These are phyloP conservation scores for Colletotrichum spaethianum DNA, from an alignment of 2,329 filamentous ascomycete genomes.

Conservation along the genomic window DNA sequence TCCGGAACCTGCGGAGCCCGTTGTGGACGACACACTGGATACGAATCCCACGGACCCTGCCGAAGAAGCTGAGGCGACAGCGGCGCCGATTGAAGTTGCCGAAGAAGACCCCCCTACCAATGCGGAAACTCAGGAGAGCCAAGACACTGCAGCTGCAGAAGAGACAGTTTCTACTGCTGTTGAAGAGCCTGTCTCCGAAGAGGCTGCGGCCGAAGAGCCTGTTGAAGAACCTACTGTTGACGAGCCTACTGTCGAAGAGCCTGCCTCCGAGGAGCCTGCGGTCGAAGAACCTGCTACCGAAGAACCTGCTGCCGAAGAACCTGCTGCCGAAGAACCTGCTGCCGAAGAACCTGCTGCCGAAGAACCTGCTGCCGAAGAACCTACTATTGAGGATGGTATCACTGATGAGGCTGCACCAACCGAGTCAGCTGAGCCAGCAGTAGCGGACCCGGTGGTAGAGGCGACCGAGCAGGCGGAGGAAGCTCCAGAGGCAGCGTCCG, in stretches of 20 bases:
- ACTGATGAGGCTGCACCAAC: neutral
- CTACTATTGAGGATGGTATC: neutral
- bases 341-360: neutral
- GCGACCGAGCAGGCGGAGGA: neutral
- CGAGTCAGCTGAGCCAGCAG: neutral
- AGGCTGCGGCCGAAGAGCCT: constrained; percentile 14
- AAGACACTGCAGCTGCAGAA: neutral
- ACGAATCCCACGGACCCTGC: neutral
- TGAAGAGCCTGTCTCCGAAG: constrained; percentile 12
- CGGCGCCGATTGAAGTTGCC: neutral
- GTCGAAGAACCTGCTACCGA: constrained; percentile 22
- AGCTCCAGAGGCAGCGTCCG: constrained; percentile 28
- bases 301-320: neutral
- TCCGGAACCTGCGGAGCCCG: constrained; percentile 2
- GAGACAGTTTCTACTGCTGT: neutral
- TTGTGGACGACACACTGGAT: neutral
- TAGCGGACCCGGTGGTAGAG: neutral
- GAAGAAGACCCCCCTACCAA: constrained; percentile 24
- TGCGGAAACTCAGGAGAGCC: neutral
- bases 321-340: neutral
- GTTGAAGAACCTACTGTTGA: constrained; percentile 20
- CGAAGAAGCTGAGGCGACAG: neutral
- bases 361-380: neutral
- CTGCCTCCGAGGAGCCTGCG: constrained; percentile 26
- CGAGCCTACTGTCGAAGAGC: constrained; percentile 13